phyloP scores from a whole-genome alignment of 2,329 filamentous ascomycete genomes.

The Fusarium denticulatum region DNA sequence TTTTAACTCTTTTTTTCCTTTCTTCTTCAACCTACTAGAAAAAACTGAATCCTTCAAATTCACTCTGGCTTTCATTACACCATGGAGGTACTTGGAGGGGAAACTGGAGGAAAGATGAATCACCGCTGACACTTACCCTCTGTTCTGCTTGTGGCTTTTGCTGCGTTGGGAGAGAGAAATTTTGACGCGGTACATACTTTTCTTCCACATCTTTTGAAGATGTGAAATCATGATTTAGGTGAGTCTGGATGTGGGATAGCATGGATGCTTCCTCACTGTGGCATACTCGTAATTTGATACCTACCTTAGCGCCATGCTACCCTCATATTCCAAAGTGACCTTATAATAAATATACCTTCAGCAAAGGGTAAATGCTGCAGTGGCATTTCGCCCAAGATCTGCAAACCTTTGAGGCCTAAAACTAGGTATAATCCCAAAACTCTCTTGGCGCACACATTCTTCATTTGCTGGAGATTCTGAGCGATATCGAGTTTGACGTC shows the following conservation, averaged over 20 bases:
- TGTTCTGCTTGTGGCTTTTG: conserved; percentile 51
- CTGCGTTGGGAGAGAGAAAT: conserved; percentile 52
- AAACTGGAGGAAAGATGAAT: conserved; percentile 74
- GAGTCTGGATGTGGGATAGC: neutral
- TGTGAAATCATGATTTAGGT: neutral
- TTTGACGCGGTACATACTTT: conserved; percentile 49
- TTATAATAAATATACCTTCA: too few species aligned
- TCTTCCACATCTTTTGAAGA: neutral
- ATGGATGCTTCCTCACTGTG: neutral
- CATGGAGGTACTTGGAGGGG: conserved; percentile 70
- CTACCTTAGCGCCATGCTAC: too few species aligned
- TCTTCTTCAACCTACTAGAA: conserved; percentile 56
- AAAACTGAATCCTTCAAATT: conserved; percentile 68
- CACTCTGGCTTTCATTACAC: conserved; percentile 70
- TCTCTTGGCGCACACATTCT: neutral
- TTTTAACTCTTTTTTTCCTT: conserved; percentile 40
- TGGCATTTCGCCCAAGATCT: neutral
- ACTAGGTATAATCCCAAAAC: neutral
- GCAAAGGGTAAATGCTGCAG: neutral
- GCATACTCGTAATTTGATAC: too few species aligned
- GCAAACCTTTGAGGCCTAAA: neutral
- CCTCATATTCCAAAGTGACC: neutral
- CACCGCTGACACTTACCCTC: conserved; percentile 60
- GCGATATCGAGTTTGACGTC: neutral
- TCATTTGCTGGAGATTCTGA: neutral